phyloP scores from a whole-genome alignment of 2,329 filamentous ascomycete species.

The Cercospora berteroae region DNA sequence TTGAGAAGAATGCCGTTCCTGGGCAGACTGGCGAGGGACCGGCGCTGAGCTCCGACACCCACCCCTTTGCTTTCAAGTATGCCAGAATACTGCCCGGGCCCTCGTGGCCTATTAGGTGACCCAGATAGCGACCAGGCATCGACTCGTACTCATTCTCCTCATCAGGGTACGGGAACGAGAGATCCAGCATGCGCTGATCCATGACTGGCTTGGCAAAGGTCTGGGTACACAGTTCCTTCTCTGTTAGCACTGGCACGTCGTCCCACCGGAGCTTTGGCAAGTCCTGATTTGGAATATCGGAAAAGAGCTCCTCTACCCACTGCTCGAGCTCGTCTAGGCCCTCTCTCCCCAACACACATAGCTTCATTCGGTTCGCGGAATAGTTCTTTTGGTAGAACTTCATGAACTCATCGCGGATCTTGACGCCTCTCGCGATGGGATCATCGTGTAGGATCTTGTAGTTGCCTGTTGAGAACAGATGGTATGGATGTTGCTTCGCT shows the following conservation, averaged over 20 bases:
- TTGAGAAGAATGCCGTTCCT: constrained; percentile 75
- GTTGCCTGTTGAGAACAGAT: constrained; percentile 89
- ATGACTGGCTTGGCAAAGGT: constrained; percentile 89
- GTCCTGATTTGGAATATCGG: constrained; percentile 76
- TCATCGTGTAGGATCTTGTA: constrained; percentile 80
- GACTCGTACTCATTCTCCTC: constrained; percentile 76
- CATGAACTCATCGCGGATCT: constrained; percentile 87
- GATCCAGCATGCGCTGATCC: constrained; percentile 75
- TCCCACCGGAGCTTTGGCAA: constrained; percentile 68
- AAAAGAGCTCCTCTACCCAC: constrained; percentile 83
- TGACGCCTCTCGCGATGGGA: constrained; percentile 74
- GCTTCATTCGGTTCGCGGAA: constrained; percentile 90
- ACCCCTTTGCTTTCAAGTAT: constrained; percentile 85
- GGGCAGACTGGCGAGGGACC: constrained; percentile 74
- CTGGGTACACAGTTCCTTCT: constrained; percentile 64
- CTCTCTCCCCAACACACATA: constrained; percentile 81
- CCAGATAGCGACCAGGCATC: constrained; percentile 81
- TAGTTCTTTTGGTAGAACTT: constrained; percentile 88
- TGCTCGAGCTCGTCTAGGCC: constrained; percentile 75
- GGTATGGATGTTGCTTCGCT: constrained; percentile 82
- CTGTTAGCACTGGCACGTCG: constrained; percentile 57
- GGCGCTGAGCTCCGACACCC: constrained; percentile 79
- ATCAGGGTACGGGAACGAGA: constrained; percentile 82
- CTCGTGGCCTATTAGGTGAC: constrained; percentile 87
- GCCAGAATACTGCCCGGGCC: constrained; percentile 89